phyloP scores from a whole-genome alignment of 2,329 filamentous ascomycete genomes.

The Endoconidiophora polonica region DNA sequence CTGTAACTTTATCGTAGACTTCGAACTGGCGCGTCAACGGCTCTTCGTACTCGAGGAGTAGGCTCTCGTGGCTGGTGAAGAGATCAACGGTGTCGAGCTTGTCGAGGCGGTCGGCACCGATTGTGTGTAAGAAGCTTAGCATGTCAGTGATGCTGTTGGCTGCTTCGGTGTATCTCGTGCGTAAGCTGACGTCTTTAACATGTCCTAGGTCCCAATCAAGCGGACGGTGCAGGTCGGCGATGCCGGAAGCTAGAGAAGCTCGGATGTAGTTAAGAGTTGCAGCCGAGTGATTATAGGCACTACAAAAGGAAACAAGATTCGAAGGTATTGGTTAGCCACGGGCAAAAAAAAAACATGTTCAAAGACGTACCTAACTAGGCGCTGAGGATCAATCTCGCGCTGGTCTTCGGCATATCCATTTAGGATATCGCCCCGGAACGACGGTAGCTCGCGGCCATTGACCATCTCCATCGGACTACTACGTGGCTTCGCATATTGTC shows the following conservation, averaged over 20 bases:
- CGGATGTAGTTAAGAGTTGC: constrained; percentile 89
- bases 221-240: constrained; percentile 85
- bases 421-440: constrained; percentile 88
- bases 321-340: constrained; percentile 4
- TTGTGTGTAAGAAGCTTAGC: constrained; percentile 82
- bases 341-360: not conserved
- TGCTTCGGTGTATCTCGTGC: constrained; percentile 71
- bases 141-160: constrained; percentile 79
- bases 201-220: constrained; percentile 92
- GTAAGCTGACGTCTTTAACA: constrained; percentile 66
- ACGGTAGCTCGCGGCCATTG: constrained; percentile 65
- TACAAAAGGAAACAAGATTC: constrained; percentile 16
- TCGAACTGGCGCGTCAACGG: constrained; percentile 62
- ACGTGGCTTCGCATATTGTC: constrained; percentile 91
- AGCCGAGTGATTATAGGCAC: constrained; percentile 89
- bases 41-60: constrained; percentile 89
- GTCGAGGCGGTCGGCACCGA: constrained; percentile 72
- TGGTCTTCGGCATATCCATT: constrained; percentile 73
- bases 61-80: constrained; percentile 87
- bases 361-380: constrained; percentile 49
- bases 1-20: constrained; percentile 30
- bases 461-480: constrained; percentile 75
- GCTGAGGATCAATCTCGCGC: constrained; percentile 61
- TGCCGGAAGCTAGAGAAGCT: constrained; percentile 65
- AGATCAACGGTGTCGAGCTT: constrained; percentile 85